phyloP scores from a whole-genome alignment of 805 yeast species.

The Yarrowia sp. region DNA sequence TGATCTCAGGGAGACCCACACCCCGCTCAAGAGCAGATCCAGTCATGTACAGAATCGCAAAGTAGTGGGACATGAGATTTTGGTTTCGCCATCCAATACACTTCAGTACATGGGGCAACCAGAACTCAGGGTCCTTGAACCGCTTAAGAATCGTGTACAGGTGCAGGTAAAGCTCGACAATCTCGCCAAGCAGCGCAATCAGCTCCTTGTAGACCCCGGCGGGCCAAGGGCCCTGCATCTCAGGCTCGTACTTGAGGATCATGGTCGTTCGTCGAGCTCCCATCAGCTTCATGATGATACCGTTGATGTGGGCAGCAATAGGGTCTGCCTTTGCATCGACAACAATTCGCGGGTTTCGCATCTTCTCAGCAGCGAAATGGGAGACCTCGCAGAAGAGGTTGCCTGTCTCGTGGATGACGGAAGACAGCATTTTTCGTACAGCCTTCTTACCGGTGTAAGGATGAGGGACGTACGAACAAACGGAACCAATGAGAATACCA shows the following conservation, averaged over 20 bases:
- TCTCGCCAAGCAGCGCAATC: constrained; percentile 33
- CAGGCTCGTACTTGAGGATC: constrained; percentile 39
- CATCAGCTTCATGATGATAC: constrained; percentile 29
- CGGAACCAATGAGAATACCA: constrained; percentile 37
- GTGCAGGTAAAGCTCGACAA: constrained; percentile 34
- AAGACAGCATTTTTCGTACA: constrained; percentile 36
- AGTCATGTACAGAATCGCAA: constrained; percentile 38
- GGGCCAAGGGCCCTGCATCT: constrained; percentile 40
- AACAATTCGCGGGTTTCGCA: constrained; percentile 31
- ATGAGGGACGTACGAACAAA: constrained; percentile 38
- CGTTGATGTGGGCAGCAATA: constrained; percentile 30
- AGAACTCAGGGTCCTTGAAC: constrained; percentile 32
- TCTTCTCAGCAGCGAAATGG: constrained; percentile 37
- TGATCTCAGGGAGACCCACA: constrained; percentile 38
- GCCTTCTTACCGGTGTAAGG: constrained; percentile 38
- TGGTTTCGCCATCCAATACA: constrained; percentile 38
- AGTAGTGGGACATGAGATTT: constrained; percentile 34
- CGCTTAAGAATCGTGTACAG: constrained; percentile 36
- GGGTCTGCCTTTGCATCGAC: constrained; percentile 33
- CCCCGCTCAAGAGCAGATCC: constrained; percentile 36
- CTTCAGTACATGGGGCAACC: constrained; percentile 32
- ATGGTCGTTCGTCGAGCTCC: constrained; percentile 6
- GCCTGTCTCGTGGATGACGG: constrained; percentile 34
- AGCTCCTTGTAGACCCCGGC: constrained; percentile 36
- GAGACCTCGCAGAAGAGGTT: constrained; percentile 36